Conservation (phyloP, 306 rosid species). For the Cyamopsis tetragonoloba region DNA sequence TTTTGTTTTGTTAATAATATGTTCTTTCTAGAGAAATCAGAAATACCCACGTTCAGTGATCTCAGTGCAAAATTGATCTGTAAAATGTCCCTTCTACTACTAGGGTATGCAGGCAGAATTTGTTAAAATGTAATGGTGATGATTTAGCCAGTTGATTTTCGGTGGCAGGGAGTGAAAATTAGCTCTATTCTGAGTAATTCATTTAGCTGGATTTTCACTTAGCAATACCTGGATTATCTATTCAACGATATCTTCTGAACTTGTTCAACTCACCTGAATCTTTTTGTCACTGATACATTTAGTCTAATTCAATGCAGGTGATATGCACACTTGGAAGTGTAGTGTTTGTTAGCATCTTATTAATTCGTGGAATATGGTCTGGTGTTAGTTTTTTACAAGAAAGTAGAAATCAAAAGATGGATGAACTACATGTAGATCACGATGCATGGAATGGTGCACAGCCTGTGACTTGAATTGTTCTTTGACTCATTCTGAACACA, state of each 20-base stretch:
- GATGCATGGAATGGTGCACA: constrained; percentile 52
- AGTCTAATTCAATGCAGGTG: constrained; percentile 44
- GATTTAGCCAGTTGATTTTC: not conserved
- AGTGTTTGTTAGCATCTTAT: constrained; percentile 71
- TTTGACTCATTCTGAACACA: not conserved
- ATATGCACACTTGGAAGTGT: constrained; percentile 67
- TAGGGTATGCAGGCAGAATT: not conserved
- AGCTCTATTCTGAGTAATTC: not conserved
- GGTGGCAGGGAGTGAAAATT: not conserved
- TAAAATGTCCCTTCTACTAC: not conserved
- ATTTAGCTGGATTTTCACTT: not conserved
- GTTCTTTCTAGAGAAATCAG: not conserved
- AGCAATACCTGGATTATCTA: not conserved
- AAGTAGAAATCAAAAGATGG: constrained; percentile 32
- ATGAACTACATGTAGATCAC: constrained; percentile 40
- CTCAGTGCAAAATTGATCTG: not conserved
- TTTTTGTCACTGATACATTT: not conserved
- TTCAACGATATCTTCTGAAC: not conserved
- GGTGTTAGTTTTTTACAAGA: constrained; percentile 58
- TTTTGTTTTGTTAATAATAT: not conserved
- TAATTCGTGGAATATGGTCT: constrained; percentile 72
- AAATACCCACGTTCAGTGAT: not conserved
- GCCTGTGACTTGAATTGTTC: constrained; percentile 44
- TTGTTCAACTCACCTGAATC: not conserved
- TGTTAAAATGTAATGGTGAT: not conserved